phyloP scores from a whole-genome alignment of 345 rosid genomes.

The Salix udensis region DNA sequence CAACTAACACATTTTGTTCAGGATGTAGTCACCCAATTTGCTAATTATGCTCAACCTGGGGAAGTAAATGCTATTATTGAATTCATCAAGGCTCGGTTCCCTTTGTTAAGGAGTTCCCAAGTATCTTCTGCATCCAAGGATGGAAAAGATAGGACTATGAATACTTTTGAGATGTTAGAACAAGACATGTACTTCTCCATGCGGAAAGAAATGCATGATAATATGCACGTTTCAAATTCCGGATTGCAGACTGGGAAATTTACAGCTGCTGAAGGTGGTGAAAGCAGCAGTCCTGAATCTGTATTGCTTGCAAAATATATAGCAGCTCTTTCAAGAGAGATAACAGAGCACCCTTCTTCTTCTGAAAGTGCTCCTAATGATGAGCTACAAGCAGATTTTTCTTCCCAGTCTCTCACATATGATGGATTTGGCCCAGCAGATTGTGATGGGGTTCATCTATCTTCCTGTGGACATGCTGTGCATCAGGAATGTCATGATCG shows the following conservation, averaged over 20 bases:
- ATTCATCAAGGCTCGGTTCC: conserved; percentile 47
- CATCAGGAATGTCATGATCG: conserved; percentile 89
- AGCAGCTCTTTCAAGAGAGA: conserved; percentile 48
- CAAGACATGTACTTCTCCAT: conserved; percentile 49
- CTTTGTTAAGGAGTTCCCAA: conserved; percentile 40
- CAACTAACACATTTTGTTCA: conserved; percentile 43
- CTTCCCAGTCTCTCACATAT: conserved; percentile 31
- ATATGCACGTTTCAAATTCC: conserved; percentile 18
- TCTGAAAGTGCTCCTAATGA: conserved; percentile 37
- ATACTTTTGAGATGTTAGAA: conserved; percentile 54
- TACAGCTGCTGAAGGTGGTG: conserved; percentile 32
- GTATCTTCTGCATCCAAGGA: conserved; percentile 36
- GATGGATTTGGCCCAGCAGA: conserved; percentile 71
- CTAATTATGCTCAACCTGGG: conserved; percentile 32
- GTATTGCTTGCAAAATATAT: conserved; percentile 44
- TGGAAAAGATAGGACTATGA: conserved; percentile 35
- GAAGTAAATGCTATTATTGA: conserved; percentile 54
- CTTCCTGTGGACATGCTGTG: conserved; percentile 96
- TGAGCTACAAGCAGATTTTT: conserved; percentile 26
- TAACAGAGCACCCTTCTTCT: conserved; percentile 34
- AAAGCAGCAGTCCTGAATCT: conserved; percentile 38
- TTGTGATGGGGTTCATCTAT: conserved; percentile 83
- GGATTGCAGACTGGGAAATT: conserved; percentile 20
- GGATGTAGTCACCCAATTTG: conserved; percentile 42
- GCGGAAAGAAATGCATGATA: conserved; percentile 36